These are phyloP conservation scores for Brassica cretica DNA, from an alignment of 345 rosid genomes.

Conservation along the genomic window DNA sequence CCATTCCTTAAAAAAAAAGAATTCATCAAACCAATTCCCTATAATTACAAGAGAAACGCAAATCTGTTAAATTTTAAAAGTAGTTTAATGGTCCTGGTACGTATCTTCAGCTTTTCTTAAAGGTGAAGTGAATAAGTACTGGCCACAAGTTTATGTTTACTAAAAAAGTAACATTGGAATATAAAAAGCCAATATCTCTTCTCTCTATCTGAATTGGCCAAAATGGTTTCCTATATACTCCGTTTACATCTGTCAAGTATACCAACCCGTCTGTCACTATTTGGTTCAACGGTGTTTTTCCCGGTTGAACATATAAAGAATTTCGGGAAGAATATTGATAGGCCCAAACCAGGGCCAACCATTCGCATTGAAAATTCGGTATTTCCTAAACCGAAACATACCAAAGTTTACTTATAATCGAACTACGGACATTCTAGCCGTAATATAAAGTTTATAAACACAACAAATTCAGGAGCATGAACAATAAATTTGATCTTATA, in stretches of 20 bases:
- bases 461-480: neutral
- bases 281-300: neutral
- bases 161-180: conserved; percentile 1
- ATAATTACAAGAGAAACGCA: neutral
- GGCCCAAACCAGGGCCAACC: neutral
- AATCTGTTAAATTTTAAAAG: neutral
- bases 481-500: neutral
- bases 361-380: neutral
- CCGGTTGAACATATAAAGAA: neutral
- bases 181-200: neutral
- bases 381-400: neutral
- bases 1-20: too few species aligned
- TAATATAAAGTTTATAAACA: neutral
- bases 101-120: neutral
- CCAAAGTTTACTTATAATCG: neutral
- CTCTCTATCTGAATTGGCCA: neutral
- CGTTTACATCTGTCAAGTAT: neutral
- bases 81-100: neutral
- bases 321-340: neutral
- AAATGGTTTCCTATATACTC: neutral
- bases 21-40: neutral
- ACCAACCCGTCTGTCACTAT: neutral
- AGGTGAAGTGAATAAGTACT: neutral
- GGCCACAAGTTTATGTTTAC: conserved; percentile 1
- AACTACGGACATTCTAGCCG: neutral